Percentiles rank a stretch among this genome's conserved stretches.
phyloP scores from a whole-genome alignment of 768 basidiomycete genomes.

The Podaxis sp. region DNA sequence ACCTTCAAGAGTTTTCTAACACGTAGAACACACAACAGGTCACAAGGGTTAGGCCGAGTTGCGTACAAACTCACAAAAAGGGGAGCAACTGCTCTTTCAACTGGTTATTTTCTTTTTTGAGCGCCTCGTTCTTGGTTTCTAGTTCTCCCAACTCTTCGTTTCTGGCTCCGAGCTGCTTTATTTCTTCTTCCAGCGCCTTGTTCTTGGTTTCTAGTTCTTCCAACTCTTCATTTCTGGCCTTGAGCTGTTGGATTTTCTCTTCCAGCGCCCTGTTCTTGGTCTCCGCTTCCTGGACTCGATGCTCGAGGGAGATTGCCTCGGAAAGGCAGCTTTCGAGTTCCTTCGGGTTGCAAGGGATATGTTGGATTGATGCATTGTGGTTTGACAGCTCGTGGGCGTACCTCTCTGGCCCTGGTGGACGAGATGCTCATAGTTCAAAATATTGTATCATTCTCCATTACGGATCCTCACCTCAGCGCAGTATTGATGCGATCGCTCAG shows the following conservation, averaged over 20 bases:
- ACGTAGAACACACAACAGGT: background rate
- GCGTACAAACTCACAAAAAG: background rate
- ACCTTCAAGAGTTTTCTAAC: background rate
- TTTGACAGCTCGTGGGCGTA: background rate
- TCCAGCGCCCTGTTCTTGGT: background rate
- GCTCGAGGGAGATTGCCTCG: background rate
- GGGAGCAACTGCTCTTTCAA: background rate
- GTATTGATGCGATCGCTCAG: no score
- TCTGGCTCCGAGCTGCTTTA: background rate
- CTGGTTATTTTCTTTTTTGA: background rate
- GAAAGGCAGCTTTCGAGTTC: background rate
- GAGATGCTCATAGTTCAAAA: no score
- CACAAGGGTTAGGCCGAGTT: background rate
- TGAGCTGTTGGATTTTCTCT: background rate
- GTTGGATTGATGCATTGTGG: background rate
- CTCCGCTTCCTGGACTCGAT: background rate
- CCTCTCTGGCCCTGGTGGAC: background rate
- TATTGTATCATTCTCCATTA: no score
- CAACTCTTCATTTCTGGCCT: background rate
- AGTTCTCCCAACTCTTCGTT: no score
- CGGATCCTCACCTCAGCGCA: no score
- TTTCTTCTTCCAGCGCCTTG: background rate
- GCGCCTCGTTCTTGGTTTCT: background rate
- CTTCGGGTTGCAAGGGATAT: background rate
- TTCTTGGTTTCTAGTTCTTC: background rate